Evolutionary conservation across 2,329 filamentous ascomycete species (phyloP).

Genomic region (Orbilia brochopaga): DNA sequence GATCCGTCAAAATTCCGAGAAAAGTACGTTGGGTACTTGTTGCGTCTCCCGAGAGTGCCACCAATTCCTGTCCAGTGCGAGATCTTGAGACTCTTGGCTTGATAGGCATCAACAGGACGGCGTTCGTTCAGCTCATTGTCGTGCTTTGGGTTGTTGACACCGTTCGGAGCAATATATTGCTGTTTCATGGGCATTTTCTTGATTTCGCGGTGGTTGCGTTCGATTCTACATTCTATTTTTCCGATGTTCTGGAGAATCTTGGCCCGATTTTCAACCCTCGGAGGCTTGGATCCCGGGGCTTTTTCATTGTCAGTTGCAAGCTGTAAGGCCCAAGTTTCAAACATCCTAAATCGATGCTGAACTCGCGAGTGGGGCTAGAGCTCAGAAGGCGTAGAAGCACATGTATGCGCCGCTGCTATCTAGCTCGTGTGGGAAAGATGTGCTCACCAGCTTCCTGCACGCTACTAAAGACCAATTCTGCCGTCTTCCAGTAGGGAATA

Average conservation of each 20-base stretch:
- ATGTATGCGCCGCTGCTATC: too few relatives aligned
- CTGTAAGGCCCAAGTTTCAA: too few relatives aligned
- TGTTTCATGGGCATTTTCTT: too few relatives aligned
- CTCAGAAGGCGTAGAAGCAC: too few relatives aligned
- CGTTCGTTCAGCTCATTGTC: not conserved
- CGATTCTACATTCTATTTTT: conserved; percentile 5
- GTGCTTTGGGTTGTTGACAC: too few relatives aligned
- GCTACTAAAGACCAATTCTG: too few relatives aligned
- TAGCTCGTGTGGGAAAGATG: too few relatives aligned
- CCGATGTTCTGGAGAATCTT: conserved; percentile 12
- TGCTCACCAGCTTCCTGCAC: too few relatives aligned
- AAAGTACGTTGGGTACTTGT: not conserved
- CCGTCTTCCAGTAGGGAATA: too few relatives aligned
- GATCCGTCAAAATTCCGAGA: not conserved
- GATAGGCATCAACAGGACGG: not conserved
- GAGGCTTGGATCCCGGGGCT: not conserved
- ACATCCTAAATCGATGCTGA: too few relatives aligned
- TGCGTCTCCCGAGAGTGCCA: not conserved
- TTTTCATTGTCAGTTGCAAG: not conserved
- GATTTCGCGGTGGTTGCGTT: not conserved
- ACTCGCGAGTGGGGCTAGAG: too few relatives aligned
- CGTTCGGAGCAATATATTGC: too few relatives aligned
- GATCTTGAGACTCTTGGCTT: conserved; percentile 3
- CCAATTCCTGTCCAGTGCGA: conserved; percentile 12
- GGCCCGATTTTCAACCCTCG: conserved; percentile 2